Conservation (phyloP, 2,329 filamentous ascomycete genomes). For the Annulohypoxylon truncatum region DNA sequence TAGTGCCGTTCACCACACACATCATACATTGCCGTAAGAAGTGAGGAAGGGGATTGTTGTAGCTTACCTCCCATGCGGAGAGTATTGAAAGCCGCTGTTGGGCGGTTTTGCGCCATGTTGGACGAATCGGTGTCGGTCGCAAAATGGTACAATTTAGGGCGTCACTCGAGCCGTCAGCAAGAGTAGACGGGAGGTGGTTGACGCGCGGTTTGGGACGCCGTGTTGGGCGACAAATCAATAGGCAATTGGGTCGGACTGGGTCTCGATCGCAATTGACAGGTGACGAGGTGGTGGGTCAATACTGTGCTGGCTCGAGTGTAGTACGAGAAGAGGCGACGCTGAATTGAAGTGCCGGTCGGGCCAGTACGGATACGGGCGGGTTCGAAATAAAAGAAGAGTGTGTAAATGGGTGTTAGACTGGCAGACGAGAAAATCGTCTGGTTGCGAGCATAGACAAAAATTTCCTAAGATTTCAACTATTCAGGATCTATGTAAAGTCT, state of each 20-base stretch:
- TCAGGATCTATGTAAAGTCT: constrained; percentile 38
- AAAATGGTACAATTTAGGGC: constrained; percentile 41
- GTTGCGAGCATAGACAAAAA: constrained; percentile 12
- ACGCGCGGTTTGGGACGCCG: constrained; percentile 45
- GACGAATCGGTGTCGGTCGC: constrained; percentile 44
- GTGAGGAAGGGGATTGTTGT: constrained; percentile 40
- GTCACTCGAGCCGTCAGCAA: constrained; percentile 46
- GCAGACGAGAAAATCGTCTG: constrained; percentile 7
- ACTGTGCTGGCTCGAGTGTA: constrained; percentile 17
- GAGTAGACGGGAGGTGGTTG: constrained; percentile 39
- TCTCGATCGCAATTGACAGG: constrained; percentile 42
- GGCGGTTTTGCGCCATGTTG: constrained; percentile 57
- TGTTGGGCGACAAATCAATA: constrained; percentile 48
- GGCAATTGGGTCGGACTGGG: constrained; percentile 36
- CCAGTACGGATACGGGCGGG: constrained; percentile 20
- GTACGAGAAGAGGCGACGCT: constrained; percentile 29
- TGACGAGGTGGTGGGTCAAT: constrained; percentile 41
- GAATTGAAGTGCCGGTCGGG: constrained; percentile 39
- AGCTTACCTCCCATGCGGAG: constrained; percentile 97
- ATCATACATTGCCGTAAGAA: neutral
- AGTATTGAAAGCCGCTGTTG: constrained; percentile 83
- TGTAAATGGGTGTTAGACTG: constrained; percentile 7
- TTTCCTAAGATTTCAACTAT: constrained; percentile 33
- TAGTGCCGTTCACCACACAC: constrained; percentile 32
- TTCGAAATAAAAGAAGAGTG: constrained; percentile 15